Percentiles rank a stretch among this genome's conserved stretches.
Evolutionary conservation across 371 early-diverging fungal genomes (phyloP).

Genomic region (Apophysomyces elegans): DNA sequence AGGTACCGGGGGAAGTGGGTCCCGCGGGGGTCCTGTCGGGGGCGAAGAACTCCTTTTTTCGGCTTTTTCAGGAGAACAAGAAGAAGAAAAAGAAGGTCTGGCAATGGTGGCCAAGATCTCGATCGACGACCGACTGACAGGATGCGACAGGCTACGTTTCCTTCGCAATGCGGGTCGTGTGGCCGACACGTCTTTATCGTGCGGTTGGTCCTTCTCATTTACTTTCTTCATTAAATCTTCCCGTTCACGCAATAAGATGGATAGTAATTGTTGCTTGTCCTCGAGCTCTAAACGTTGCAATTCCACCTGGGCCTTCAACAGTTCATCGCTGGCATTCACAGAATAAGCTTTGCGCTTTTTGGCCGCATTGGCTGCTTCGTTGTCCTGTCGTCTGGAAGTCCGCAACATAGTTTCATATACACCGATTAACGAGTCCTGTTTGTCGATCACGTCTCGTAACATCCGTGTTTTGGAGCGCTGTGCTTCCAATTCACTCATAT

Average conservation of each 20-base stretch:
- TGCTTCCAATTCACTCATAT: constrained; percentile 34
- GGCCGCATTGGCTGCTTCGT: background rate
- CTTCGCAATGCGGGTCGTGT: background rate
- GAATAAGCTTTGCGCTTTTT: background rate
- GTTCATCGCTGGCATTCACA: background rate
- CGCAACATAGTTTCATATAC: constrained; percentile 25
- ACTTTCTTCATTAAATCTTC: background rate
- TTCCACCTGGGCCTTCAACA: constrained; percentile 8
- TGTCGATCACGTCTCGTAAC: constrained; percentile 32
- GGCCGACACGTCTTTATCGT: background rate
- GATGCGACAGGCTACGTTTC: background rate
- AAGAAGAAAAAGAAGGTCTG: background rate
- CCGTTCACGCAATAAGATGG: background rate
- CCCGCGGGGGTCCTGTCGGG: background rate
- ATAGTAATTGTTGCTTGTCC: background rate
- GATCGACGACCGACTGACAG: background rate
- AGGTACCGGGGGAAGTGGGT: background rate
- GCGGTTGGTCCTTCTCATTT: background rate
- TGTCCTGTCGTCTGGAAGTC: background rate
- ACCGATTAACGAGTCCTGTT: constrained; percentile 46
- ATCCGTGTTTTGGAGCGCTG: constrained; percentile 30
- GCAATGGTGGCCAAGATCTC: background rate
- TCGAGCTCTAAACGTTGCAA: background rate
- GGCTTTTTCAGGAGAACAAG: background rate
- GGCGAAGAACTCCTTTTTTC: background rate